Evolutionary conservation across 148 eudicot species (phyloP).

Genomic region (Beta vulgaris): DNA sequence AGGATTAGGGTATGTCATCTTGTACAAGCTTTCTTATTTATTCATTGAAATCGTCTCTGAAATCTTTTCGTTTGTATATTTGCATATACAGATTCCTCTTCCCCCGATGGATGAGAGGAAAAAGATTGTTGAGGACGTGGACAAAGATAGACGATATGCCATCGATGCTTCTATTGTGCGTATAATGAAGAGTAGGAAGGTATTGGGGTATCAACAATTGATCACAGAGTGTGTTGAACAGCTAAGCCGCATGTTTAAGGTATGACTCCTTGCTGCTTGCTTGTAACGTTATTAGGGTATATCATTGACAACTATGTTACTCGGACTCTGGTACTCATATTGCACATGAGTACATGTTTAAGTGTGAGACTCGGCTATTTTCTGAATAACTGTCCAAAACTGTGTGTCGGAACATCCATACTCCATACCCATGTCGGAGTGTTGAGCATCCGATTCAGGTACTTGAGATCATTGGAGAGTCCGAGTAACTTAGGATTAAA

Average conservation of each 20-base stretch:
- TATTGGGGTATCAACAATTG: constrained; percentile 41
- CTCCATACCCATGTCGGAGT: too few species aligned
- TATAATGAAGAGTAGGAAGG: constrained; percentile 48
- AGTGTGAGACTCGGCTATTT: too few species aligned
- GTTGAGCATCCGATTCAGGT: too few species aligned
- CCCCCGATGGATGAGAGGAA: constrained; percentile 47
- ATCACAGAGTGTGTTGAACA: constrained; percentile 47
- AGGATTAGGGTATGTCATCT: constrained; percentile 41
- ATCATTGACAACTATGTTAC: background rate
- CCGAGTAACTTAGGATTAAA: too few species aligned
- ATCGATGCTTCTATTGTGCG: constrained; percentile 50
- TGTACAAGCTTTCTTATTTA: background rate
- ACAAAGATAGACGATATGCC: constrained; percentile 44
- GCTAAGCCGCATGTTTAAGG: constrained; percentile 43
- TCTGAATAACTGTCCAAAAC: too few species aligned
- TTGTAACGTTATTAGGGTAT: background rate
- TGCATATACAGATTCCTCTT: constrained; percentile 36
- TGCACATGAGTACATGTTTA: too few species aligned
- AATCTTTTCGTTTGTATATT: background rate
- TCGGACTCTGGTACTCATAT: too few species aligned
- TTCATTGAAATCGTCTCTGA: background rate
- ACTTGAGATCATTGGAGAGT: too few species aligned
- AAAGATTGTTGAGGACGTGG: constrained; percentile 46
- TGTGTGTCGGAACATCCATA: too few species aligned
- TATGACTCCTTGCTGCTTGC: constrained; percentile 10